Evolutionary conservation across 257 asterid species (phyloP).

Genomic region (Solanum commersonii): DNA sequence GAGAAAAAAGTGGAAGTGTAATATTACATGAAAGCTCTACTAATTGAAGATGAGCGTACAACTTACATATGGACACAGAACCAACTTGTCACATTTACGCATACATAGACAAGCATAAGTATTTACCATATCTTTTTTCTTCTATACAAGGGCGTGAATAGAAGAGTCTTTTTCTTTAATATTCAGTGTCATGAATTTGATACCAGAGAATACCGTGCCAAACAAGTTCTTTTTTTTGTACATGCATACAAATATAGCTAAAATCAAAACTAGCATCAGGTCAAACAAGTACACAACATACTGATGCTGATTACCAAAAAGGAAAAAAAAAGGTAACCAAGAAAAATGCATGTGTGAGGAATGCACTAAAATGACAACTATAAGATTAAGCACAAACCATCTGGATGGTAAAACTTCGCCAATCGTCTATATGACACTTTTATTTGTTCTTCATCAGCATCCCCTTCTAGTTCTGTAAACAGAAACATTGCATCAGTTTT

Average conservation of each 20-base stretch:
- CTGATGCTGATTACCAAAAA: background rate
- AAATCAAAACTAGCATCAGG: background rate
- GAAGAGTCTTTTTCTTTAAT: background rate
- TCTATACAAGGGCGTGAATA: background rate
- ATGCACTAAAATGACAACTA: background rate
- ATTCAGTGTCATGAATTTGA: background rate
- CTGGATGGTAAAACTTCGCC: conserved; percentile 97
- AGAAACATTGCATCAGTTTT: conserved; percentile 1
- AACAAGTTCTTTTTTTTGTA: background rate
- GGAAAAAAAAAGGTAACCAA: background rate
- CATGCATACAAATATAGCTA: background rate
- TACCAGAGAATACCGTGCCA: background rate
- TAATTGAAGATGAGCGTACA: background rate
- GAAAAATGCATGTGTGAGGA: background rate
- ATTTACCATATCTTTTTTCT: background rate
- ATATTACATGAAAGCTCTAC: background rate
- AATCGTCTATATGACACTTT: conserved; percentile 82
- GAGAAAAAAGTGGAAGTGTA: background rate
- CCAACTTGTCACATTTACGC: background rate
- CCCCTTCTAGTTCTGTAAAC: conserved; percentile 70
- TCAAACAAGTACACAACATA: background rate
- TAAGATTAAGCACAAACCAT: conserved; percentile 52
- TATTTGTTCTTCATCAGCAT: conserved; percentile 84
- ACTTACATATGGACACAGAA: background rate
- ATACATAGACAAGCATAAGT: background rate